These are phyloP conservation scores for Mortierella antarctica DNA, from an alignment of 192 early-diverging fungal species.

Conservation along the genomic window DNA sequence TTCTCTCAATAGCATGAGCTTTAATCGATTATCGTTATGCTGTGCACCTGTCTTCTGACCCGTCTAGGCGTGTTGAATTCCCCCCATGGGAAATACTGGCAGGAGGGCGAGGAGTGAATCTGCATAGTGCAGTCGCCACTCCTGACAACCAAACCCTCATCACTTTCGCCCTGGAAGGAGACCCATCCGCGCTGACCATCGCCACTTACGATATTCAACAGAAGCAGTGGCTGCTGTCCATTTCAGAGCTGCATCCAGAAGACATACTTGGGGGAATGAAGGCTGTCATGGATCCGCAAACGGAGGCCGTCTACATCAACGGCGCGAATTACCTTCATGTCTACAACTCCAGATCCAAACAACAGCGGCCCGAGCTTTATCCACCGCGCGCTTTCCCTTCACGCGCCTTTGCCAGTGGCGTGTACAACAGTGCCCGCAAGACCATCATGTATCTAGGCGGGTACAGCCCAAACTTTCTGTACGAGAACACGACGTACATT, in stretches of 20 bases:
- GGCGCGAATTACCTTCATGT: neutral
- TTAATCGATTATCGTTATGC: no score
- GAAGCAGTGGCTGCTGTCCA: neutral
- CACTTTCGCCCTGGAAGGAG: neutral
- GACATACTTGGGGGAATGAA: no score
- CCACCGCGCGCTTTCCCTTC: neutral
- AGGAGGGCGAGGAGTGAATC: neutral
- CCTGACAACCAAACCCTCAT: constrained; percentile 13
- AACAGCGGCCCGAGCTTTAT: neutral
- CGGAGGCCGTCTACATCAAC: constrained; percentile 9
- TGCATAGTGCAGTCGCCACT: neutral
- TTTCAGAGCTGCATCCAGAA: no score
- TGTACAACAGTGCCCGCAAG: neutral
- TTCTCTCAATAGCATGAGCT: no score
- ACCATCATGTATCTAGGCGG: constrained; percentile 19
- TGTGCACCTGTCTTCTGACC: no score
- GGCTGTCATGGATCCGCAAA: constrained; percentile 8
- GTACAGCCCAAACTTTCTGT: neutral
- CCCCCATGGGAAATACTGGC: constrained; percentile 10
- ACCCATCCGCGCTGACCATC: neutral
- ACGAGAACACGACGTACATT: neutral
- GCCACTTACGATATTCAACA: neutral
- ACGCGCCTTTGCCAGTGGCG: neutral
- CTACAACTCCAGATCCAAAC: neutral
- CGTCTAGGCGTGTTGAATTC: neutral